Evolutionary conservation across 441 rosid genomes (phyloP), one percentile per base, ranked within the genome.

Genomic region (Capsella rubella): DNA sequence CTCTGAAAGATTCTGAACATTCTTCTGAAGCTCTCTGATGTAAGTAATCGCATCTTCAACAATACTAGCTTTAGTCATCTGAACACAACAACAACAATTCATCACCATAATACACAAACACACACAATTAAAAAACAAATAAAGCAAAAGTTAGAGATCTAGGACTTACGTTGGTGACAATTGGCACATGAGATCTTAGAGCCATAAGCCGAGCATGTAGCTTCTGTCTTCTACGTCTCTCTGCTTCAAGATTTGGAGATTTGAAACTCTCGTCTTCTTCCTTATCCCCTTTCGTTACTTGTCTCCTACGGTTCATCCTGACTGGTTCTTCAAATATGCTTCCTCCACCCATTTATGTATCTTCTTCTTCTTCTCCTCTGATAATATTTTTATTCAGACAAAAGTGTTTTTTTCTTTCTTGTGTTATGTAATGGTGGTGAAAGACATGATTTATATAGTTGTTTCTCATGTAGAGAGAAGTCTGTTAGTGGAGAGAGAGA

Each of bases 31-130:
- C 79, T 83, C 84, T 72, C 76, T 78, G 37, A 92, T 89, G 85
- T 89, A 92, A 77, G 84, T 82, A 27, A 89, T 85, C 1, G 98
- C 92, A 72, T 91, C 98, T 58, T 86, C 95, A 35, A 94, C 81
- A 55, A 94, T 92, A 25, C 88, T 85, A 3, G 85, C 96, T 82
- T 86, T 89, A 72, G 85, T 92, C 97, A 94, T 90, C 98, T 94
- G 27, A 3, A 32, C 34, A 27, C 40, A 34, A 42, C 8, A 50
- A 49, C n/a, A 54, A 64, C 4, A 8, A 7, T 13, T 16, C 50
- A 69, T 49, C 54, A 28, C 43, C 39, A 31, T 39, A n/a, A 35
- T 4, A 37, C 39, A 49, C 3, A 72, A 6, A 42, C 6, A 57
- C 3, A 2, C 1, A 29, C 6, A 39, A 6, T 4, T 31, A 31